Percentiles rank a stretch among this genome's conserved stretches.
Evolutionary conservation across 371 early-diverging fungal genomes (phyloP).

Genomic region (Mucor saturninus): DNA sequence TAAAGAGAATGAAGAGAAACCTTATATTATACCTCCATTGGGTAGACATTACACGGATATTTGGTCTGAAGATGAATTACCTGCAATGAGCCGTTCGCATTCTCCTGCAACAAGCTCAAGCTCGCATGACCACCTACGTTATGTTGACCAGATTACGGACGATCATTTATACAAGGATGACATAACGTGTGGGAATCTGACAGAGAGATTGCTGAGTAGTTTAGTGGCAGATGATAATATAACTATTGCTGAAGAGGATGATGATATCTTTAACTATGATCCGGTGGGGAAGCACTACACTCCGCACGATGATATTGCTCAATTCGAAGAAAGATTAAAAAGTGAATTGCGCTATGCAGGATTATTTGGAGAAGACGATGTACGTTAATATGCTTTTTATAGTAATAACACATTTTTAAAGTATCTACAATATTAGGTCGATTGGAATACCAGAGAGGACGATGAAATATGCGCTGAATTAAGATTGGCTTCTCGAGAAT

Average conservation of each 20-base stretch:
- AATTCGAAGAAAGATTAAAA: conserved; percentile 82
- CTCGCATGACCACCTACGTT: conserved; percentile 35
- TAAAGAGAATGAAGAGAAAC: conserved; percentile 66
- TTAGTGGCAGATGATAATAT: conserved; percentile 64
- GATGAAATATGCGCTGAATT: conserved; percentile 88
- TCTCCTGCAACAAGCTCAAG: conserved; percentile 29
- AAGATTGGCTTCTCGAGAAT: conserved; percentile 66
- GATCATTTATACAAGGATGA: conserved; percentile 64
- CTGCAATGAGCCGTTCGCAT: conserved; percentile 49
- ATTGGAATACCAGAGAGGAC: conserved; percentile 77
- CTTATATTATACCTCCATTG: conserved; percentile 75
- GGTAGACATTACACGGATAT: conserved; percentile 78
- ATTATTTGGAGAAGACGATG: conserved; percentile 79
- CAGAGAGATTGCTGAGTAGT: conserved; percentile 78
- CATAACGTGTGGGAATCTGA: conserved; percentile 69
- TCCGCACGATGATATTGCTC: conserved; percentile 37
- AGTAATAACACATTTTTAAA: too few species aligned
- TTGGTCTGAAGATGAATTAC: conserved; percentile 88
- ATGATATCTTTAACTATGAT: conserved; percentile 11
- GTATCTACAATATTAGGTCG: conserved; percentile 40
- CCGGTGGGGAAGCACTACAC: conserved; percentile 12
- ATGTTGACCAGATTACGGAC: conserved; percentile 46
- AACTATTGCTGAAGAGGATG: conserved; percentile 40
- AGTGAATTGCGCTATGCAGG: conserved; percentile 85
- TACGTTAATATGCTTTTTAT: conserved; percentile 28